phyloP scores from a whole-genome alignment of 768 basidiomycete genomes.

The Suillus weaverae region DNA sequence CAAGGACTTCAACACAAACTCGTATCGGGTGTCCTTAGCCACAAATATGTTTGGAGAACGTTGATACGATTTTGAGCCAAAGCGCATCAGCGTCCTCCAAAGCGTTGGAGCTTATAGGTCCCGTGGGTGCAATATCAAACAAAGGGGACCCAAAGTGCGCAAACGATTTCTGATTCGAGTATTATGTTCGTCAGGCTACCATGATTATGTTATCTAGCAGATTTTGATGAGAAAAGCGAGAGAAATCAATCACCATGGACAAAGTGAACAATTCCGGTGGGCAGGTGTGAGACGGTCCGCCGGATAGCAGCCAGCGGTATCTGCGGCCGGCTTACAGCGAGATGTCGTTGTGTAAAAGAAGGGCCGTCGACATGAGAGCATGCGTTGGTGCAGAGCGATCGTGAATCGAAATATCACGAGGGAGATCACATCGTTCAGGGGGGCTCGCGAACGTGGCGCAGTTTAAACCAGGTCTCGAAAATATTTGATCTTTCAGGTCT shows the following conservation, averaged over 20 bases:
- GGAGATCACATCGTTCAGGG: not conserved
- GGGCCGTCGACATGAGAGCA: not conserved
- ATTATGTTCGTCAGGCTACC: not conserved
- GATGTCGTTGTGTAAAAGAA: not conserved
- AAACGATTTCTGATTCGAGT: not conserved
- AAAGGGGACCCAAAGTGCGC: not conserved
- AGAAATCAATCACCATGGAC: not conserved
- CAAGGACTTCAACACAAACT: not conserved
- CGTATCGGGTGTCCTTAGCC: not conserved
- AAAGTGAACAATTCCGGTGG: not conserved
- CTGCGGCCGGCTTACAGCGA: not conserved
- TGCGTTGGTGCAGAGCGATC: not conserved
- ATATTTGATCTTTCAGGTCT: constrained; percentile 20
- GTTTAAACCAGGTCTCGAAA: not conserved
- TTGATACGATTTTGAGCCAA: not conserved
- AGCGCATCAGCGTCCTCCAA: not conserved
- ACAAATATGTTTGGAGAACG: not conserved
- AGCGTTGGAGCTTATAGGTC: not conserved
- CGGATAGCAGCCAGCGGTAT: not conserved
- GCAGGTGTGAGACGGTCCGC: not conserved
- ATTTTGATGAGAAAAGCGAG: not conserved
- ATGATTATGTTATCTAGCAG: not conserved
- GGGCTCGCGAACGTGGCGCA: not conserved
- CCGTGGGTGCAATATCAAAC: not conserved
- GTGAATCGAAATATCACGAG: not conserved